Conservation (phyloP, 1,284 basidiomycete genomes). For the Neolentinus lepideus region DNA sequence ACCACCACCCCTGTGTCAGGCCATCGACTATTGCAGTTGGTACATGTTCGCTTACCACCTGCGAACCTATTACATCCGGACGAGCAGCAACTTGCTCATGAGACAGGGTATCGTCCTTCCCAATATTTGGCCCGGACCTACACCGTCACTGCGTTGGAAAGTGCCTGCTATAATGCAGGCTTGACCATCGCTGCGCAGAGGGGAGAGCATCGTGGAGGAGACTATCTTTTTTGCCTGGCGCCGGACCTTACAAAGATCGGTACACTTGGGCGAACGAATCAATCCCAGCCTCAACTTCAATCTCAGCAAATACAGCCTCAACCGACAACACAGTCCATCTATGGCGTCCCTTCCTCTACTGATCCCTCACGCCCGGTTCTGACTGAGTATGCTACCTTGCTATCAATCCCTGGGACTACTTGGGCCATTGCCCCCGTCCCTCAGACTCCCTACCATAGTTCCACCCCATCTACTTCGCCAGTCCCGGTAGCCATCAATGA, state of each 20-base stretch:
- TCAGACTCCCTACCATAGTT: constrained; percentile 21
- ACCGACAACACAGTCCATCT: constrained; percentile 29
- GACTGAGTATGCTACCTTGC: constrained; percentile 68
- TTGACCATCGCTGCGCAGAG: constrained; percentile 61
- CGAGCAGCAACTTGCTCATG: constrained; percentile 42
- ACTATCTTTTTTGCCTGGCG: constrained; percentile 69
- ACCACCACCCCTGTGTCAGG: constrained; percentile 24
- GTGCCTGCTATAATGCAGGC: constrained; percentile 57
- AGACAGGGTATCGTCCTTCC: constrained; percentile 33
- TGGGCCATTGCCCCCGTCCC: constrained; percentile 73
- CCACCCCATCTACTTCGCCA: constrained; percentile 36
- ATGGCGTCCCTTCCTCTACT: constrained; percentile 24
- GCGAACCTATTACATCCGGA: constrained; percentile 71
- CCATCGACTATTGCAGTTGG: constrained; percentile 49
- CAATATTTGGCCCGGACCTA: constrained; percentile 45
- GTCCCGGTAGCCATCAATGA: constrained; percentile 62
- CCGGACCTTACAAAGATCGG: constrained; percentile 72
- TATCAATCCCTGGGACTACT: constrained; percentile 74
- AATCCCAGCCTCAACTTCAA: constrained; percentile 24
- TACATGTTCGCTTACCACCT: constrained; percentile 78
- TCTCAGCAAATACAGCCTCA: not conserved
- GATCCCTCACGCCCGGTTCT: constrained; percentile 49
- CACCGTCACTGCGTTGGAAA: constrained; percentile 46
- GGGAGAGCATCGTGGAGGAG: constrained; percentile 57
- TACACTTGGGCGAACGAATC: constrained; percentile 50